Evolutionary conservation across 345 rosid species (phyloP).

Genomic region (Bruguiera sexangula): DNA sequence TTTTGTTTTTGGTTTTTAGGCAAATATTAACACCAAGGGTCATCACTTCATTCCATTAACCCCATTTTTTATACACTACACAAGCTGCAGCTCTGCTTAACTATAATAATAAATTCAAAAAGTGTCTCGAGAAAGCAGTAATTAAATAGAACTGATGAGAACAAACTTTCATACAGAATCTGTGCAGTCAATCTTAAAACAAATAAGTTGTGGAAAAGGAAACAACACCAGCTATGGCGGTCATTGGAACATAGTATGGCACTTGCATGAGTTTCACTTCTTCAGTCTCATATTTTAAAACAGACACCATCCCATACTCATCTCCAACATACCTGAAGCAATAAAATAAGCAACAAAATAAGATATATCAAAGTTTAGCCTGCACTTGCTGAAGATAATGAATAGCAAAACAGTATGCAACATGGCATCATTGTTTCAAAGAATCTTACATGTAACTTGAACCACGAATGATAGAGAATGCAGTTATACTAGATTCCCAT

Average conservation of each 20-base stretch:
- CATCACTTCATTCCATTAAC: too few species aligned
- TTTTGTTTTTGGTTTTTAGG: too few species aligned
- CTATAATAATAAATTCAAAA: not conserved
- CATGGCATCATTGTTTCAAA: not conserved
- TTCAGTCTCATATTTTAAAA: conserved; percentile 20
- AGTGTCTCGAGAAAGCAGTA: not conserved
- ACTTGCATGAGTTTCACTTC: conserved; percentile 9
- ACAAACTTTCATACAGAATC: not conserved
- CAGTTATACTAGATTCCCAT: conserved; percentile 30
- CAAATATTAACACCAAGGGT: not conserved
- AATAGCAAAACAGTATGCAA: not conserved
- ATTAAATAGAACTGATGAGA: not conserved
- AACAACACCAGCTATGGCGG: conserved; percentile 22
- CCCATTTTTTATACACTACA: not conserved
- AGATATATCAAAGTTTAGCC: not conserved
- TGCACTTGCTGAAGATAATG: not conserved
- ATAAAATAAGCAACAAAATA: not conserved
- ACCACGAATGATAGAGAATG: conserved; percentile 27
- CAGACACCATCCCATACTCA: conserved; percentile 28
- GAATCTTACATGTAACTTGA: conserved; percentile 23
- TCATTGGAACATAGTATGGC: conserved; percentile 24
- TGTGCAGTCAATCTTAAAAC: not conserved
- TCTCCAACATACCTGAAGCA: conserved; percentile 29
- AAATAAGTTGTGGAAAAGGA: not conserved
- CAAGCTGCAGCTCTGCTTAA: not conserved